A percentile compares a stretch with the other conserved stretches of the same genome.
Evolutionary conservation across 1,284 basidiomycete genomes (phyloP).

Genomic region (Cryptococcus maquisensis): DNA sequence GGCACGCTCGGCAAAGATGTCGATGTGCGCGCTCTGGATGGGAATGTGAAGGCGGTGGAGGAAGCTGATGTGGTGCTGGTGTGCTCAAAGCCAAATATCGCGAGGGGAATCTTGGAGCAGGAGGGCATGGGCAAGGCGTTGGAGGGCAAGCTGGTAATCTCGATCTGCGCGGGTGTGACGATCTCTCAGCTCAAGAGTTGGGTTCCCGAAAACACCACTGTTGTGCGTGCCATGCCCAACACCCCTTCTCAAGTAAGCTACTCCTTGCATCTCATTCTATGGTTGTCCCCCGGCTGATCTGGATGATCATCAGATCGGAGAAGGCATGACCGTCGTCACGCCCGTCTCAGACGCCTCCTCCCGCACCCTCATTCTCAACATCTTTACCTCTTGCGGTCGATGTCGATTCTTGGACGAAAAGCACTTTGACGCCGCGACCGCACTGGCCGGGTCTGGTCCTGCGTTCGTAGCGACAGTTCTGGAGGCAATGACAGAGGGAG

Average conservation of each 20-base stretch:
- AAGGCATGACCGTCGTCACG: constrained; percentile 92
- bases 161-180: constrained; percentile 92
- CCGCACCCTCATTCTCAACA: constrained; percentile 75
- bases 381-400: constrained; percentile 91
- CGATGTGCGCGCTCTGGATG: constrained; percentile 60
- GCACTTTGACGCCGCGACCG: constrained; percentile 97
- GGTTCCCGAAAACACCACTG: constrained; percentile 72
- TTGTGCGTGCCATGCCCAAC: constrained; percentile 97
- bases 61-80: constrained; percentile 81
- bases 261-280: not conserved
- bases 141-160: constrained; percentile 85
- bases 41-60: constrained; percentile 69
- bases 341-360: constrained; percentile 51
- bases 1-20: constrained; percentile 58
- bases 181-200: constrained; percentile 72
- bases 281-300: not conserved
- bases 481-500: constrained; percentile 98
- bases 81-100: constrained; percentile 92
- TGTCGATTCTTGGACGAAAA: constrained; percentile 94
- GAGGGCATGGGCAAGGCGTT: constrained; percentile 82
- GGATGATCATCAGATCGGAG: constrained; percentile 69
- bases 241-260: constrained; percentile 83
- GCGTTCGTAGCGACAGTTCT: constrained; percentile 96
- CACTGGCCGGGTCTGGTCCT: constrained; percentile 90
- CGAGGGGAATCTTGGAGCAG: constrained; percentile 67